phyloP scores from a whole-genome alignment of 2,329 filamentous ascomycete genomes.

The Colletotrichum neosansevieriae region DNA sequence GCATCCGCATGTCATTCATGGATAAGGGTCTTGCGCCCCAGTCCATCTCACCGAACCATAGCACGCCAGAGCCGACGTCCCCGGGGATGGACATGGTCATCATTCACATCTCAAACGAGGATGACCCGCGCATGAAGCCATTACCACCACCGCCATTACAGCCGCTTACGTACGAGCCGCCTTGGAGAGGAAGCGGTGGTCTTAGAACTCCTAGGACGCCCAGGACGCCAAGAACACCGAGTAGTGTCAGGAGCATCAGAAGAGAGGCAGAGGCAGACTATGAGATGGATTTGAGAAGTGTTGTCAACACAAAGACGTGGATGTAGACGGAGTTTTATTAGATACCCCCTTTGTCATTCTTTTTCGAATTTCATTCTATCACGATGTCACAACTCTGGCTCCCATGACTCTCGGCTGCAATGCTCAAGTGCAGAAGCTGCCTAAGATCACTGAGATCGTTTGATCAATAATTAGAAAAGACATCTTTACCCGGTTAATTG shows the following conservation, averaged over 20 bases:
- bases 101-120: conserved; percentile 15
- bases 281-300: conserved; percentile 22
- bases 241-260: background rate
- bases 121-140: conserved; percentile 30
- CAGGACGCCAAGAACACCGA: conserved; percentile 1
- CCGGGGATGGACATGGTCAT: conserved; percentile 10
- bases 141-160: conserved; percentile 14
- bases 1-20: conserved; percentile 9
- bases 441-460: too few species aligned
- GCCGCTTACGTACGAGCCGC: background rate
- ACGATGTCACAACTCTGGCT: background rate
- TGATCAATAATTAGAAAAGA: too few species aligned
- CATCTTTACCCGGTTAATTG: too few species aligned
- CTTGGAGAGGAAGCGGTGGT: conserved; percentile 8
- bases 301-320: conserved; percentile 22
- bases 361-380: background rate
- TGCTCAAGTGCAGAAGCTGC: too few species aligned
- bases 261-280: conserved; percentile 21
- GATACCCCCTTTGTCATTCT: conserved; percentile 8
- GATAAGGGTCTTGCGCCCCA: background rate
- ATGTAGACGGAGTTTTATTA: conserved; percentile 15
- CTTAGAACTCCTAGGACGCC: background rate
- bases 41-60: background rate
- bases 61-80: background rate
- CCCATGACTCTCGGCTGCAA: too few species aligned